Base-by-base conservation (phyloP, 768 basidiomycete genomes). In the Artomyces pyxidatus region DNA sequence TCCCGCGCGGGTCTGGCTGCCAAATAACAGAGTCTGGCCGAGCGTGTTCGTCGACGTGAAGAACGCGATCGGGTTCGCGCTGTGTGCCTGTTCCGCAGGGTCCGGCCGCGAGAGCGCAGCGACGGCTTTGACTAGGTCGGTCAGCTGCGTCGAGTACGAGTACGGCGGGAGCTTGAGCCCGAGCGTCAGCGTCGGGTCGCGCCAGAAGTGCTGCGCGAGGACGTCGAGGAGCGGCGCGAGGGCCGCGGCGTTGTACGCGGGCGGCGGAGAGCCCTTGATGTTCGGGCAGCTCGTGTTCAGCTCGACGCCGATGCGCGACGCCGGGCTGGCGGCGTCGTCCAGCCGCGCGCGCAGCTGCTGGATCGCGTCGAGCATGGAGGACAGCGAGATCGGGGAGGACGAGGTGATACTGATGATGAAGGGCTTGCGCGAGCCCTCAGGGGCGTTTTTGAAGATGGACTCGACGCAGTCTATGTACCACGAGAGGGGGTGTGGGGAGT, bases 281-380 rank as follows among this genome's bases (percentile, higher is more conserved):
- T 93, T 93, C 3, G 90, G 90, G 55, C 90, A 93, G 35, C 82
- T 85, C 0, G 87, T 81, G 63, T 93, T 93, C 59, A 92, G 70
- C 64, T 93, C 90, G 57, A 90, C 66, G 12, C 76, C 89, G 51
- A 92, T 68, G 54, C 70, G 56, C n/a, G 62, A 62, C 1, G 53
- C 43, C 58, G 53, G 71, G 63, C 47, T 59, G 54, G 37, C 22
- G 6, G 25, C 0, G 47, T 60, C 61, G 29, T 54, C 53, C 25
- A 67, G 51, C 46, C 61, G 57, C 1, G 38, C 28, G n/a, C 87
- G 80, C 10, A 89, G 71, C 2, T 46, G 58, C 59, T 83, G 84
- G 59, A 93, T 75, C n/a, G 69, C 58, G 27, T 63, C 59, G 37
- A 91, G 62, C 78, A 88, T 81, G 21, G 63, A 55, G 7, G 59